Evolutionary conservation across 1,284 basidiomycete genomes (phyloP), one percentile per base, ranked within the genome.

Genomic region (Papiliotrema flavescens): DNA sequence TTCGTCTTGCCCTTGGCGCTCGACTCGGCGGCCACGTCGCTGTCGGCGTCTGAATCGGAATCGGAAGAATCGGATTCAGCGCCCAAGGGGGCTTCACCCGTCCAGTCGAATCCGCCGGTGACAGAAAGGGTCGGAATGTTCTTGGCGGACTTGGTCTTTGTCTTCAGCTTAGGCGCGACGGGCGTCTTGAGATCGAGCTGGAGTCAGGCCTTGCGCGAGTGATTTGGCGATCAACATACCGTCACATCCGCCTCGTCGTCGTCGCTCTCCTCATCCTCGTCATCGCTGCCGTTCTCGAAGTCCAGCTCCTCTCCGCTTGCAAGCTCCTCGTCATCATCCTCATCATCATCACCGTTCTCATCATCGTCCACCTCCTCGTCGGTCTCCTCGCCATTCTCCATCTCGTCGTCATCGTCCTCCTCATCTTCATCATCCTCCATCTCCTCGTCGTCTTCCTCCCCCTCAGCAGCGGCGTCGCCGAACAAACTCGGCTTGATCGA

Each of bases 401-500:
- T 62, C 11, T 62, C 65, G 5, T 66, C 66, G 11, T 56, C 59
- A 6, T 63, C 65, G 15, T 64, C 64, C 13, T 51, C 60, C 9
- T 63, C 63, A 3, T 48, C 55, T 4, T 48, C 58, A 17, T 58
- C 56, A 9, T 60, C 66, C 1, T 61, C 65, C 28, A 60, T 64
- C 3, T 67, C 62, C 15, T 66, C 64, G 17, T 56, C 67, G 1
- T 61, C 64, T 23, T 64, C 66, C 7, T 67, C 76, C 82, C 88
- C 78, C 80, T 86, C 65, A 2, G 65, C 63, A 22, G 49, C 8
- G 65, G 69, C 70, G 1, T 74, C 74, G 11, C 74, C 76, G 72
- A 97, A 95, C 75, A 88, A 87, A 46, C 88, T 94, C 35, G 89
- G 90, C 76, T 96, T 98, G 59, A 98, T 80, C 51, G 90, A 88